Conservation (phyloP, 257 asterid genomes). For the Przewalskia tangutica region DNA sequence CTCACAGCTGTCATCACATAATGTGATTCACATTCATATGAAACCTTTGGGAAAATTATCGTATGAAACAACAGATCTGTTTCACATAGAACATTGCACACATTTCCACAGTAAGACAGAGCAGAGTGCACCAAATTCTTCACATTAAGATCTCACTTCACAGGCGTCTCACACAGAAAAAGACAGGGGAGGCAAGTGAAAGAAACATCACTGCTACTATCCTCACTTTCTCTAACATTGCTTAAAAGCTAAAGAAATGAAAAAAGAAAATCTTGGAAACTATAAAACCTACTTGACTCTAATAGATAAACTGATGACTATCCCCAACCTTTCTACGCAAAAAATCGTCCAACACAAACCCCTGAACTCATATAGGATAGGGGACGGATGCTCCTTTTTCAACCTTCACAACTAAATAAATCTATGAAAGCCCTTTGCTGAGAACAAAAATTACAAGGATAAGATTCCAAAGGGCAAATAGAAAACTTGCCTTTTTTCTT, state of each 20-base stretch:
- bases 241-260: not conserved
- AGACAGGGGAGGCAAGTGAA: not conserved
- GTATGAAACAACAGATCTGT: not conserved
- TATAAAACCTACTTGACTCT: not conserved
- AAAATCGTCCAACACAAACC: not conserved
- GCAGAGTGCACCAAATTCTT: not conserved
- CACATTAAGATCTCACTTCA: not conserved
- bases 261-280: not conserved
- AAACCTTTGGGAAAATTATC: not conserved
- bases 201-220: not conserved
- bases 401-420: not conserved
- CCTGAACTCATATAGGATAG: not conserved
- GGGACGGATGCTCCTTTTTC: not conserved
- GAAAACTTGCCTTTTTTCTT: not conserved
- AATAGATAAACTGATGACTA: not conserved
- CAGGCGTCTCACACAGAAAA: not conserved
- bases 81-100: not conserved
- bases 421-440: not conserved
- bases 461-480: not conserved
- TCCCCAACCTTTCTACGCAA: not conserved
- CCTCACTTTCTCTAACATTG: not conserved
- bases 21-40: not conserved
- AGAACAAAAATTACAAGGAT: not conserved
- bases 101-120: not conserved
- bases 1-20: not conserved